Percentiles rank a stretch among this genome's conserved stretches.
Evolutionary conservation across 169 alveolate genomes (phyloP).

Genomic region (Eimeria praecox): DNA sequence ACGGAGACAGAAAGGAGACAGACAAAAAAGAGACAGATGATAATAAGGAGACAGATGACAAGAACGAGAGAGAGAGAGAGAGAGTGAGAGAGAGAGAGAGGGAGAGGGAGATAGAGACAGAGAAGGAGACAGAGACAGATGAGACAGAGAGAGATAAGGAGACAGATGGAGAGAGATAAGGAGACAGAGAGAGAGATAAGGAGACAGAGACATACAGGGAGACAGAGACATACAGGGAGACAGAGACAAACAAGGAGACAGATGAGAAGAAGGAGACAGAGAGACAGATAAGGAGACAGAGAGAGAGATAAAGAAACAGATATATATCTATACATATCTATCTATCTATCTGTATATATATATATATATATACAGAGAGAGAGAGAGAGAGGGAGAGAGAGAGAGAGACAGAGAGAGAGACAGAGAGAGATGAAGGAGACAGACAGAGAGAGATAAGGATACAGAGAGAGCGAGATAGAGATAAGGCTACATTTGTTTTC

Average conservation of each 20-base stretch:
- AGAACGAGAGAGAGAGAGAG: no score
- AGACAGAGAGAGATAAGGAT: no score
- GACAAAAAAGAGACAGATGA: background rate
- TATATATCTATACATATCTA: background rate
- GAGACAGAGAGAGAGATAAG: background rate
- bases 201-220: background rate
- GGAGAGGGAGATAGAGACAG: no score
- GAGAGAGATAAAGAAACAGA: background rate
- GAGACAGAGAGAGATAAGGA: background rate
- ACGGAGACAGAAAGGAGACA: background rate
- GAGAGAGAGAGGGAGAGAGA: background rate
- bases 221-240: background rate
- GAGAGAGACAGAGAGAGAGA: background rate
- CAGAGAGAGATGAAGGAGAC: background rate
- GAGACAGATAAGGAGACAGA: no score
- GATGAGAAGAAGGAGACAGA: no score
- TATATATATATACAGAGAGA: background rate
- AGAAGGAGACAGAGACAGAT: background rate
- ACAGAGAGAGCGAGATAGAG: background rate
- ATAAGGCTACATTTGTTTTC: background rate
- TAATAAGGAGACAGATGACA: background rate
- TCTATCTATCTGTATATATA: no score
- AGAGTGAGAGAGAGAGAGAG: no score
- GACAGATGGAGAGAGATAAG: background rate
- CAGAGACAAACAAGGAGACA: no score